Evolutionary conservation across 78 protist genomes (phyloP).

Genomic region (Salpingoeca rosetta): DNA sequence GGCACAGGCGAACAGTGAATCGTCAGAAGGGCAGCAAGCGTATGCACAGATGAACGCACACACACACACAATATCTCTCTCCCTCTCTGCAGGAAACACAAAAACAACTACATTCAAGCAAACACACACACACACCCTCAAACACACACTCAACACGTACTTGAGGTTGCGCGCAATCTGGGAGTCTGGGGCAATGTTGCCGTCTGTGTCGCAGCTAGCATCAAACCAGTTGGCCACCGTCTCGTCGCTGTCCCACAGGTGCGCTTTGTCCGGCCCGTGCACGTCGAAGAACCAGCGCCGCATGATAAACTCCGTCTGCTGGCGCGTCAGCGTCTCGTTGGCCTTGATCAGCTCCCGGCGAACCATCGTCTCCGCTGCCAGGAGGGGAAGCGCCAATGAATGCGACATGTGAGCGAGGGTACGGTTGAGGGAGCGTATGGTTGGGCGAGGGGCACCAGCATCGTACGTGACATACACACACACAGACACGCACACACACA

Average conservation of each 20-base stretch:
- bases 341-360: neutral
- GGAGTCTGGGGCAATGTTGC: neutral
- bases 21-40: too few relatives aligned
- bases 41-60: too few relatives aligned
- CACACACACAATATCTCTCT: too few relatives aligned
- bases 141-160: neutral
- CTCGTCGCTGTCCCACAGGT: neutral
- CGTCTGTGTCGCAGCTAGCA: neutral
- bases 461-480: neutral
- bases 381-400: neutral
- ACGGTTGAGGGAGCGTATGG: neutral
- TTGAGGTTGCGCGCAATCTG: neutral
- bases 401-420: neutral
- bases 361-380: neutral
- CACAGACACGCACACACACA: too few relatives aligned
- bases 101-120: neutral
- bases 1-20: too few relatives aligned
- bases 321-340: too few relatives aligned
- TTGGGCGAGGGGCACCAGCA: neutral
- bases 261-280: neutral
- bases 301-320: neutral
- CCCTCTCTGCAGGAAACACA: too few relatives aligned
- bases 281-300: neutral
- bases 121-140: neutral
- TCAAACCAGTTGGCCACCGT: conserved; percentile 3